Evolutionary conservation across 306 rosid species (phyloP), one percentile per base, ranked within the genome.

Genomic region (Luffa acutangula): DNA sequence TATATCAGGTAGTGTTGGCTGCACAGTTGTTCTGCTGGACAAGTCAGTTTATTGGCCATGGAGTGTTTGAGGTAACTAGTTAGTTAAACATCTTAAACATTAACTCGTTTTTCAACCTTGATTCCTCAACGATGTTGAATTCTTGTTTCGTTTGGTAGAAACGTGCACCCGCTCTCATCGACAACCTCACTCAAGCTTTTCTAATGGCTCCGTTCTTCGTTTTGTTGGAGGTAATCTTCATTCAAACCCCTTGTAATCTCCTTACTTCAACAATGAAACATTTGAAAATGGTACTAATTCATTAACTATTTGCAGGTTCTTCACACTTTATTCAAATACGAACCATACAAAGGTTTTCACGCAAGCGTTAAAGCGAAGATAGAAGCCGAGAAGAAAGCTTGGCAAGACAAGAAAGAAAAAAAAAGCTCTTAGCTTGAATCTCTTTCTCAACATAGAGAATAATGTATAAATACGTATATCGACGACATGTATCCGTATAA

Each of bases 121-220:
- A 75, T 43, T 58, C 21, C 52, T 57, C 57, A 79, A 49, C 59
- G 56, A 70, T 3, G 76, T 6, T 46, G 58, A 7, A 7, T n/a
- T 63, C 4, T 49, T 18, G 36, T 79, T 21, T 67, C 5, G 3
- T 5, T 15, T 25, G 3, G 56, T 86, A 94, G 96, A 89, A 85
- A 85, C 87, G 92, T 62, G 93, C 97, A 46, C 97, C 97, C 12
- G 94, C 98, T 81, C 90, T 92, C 75, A 81, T 90, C 82, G 93
- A 94, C 87, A 90, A 92, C 87, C 88, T 92, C 71, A 59, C 79
- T 52, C 97, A 92, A 52, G 97, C 98, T 76, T 83, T 94, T 58
- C 41, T 89, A 71, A 94, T 94, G 97, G 96, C 92, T 84, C 97
- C 97, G 51, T 89, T 94, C 90, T 90, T 94, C 83, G 98, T 94